Base-by-base conservation (phyloP, 805 yeast genomes). In the Candida saitoana region DNA sequence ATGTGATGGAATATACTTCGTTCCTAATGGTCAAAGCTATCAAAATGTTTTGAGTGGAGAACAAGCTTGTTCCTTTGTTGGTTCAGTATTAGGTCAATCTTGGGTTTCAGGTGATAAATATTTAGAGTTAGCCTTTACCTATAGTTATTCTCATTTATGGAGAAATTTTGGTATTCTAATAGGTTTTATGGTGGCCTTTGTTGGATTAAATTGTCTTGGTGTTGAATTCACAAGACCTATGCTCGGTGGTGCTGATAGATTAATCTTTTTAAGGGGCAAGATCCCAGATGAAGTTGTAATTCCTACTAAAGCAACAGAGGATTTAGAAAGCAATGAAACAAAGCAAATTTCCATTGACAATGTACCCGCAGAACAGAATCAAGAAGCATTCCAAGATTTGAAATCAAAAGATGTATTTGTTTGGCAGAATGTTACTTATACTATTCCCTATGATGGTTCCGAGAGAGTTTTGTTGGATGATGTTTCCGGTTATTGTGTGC, bases 111-210 rank as follows among this genome's bases (percentile, higher is more conserved):
- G 95, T 50, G 77, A 79, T 48, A 61, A 58, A 27, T 87, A 83
- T 54, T 49, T 87, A 42, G 46, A 47, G 3, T 51, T 51, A 3
- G 58, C 79, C 5, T 87, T 60, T 60, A 55, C 60, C 32, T 87
- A 82, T 66, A 55, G 56, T 16, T 78, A 72, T 52, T 48, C 61
- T 16, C 87, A 87, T 59, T 71, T 76, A 38, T 87, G 96, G 96
- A 79, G 95, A 67, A 84, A 87, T 58, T 71, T 83, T 43, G 96
- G 89, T 54, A 77, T 83, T 45, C 44, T 76, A 44, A 56, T 80
- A 54, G 87, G 75, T 2, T 82, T 71, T 54, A 59, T 71, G 43
- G 47, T 68, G 3, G 72, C 73, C 48, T 71, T 72, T 56, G 42
- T 40, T 46, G 25, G 47, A 63, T 22, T 65, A 65, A 51, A 54